These are phyloP conservation scores for Oryza officinalis DNA, from an alignment of 176 grass and related monocot species.

Conservation along the genomic window DNA sequence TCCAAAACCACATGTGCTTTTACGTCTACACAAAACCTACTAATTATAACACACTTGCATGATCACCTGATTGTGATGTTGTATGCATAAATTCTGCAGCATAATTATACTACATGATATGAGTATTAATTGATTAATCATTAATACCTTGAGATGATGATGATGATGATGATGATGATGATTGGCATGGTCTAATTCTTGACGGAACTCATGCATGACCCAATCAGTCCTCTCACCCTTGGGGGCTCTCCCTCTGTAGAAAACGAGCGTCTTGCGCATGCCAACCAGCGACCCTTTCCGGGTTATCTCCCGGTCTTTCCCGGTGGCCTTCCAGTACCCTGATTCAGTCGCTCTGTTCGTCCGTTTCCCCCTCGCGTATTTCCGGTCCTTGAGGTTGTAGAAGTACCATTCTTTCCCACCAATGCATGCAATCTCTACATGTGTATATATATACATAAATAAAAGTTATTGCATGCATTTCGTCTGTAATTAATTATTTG, in stretches of 20 bases:
- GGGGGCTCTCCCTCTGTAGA: constrained; percentile 89
- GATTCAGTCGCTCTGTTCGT: constrained; percentile 88
- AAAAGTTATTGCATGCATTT: background rate
- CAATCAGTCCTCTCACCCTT: constrained; percentile 88
- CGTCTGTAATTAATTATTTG: too few relatives aligned
- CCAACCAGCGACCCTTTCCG: constrained; percentile 62
- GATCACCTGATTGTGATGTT: background rate
- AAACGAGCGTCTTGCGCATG: constrained; percentile 96
- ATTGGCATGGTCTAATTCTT: constrained; percentile 46
- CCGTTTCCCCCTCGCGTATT: constrained; percentile 76
- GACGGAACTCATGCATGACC: constrained; percentile 95
- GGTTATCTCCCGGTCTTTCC: constrained; percentile 71
- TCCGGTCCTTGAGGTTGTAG: constrained; percentile 76
- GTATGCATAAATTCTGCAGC: too few relatives aligned
- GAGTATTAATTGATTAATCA: too few relatives aligned
- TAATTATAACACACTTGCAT: background rate
- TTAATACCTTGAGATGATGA: constrained; percentile 50
- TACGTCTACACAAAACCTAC: background rate
- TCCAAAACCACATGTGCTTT: background rate
- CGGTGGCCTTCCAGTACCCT: constrained; percentile 94
- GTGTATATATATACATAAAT: background rate
- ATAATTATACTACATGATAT: too few relatives aligned
- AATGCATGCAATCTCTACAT: constrained; percentile 71
- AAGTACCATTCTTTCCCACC: constrained; percentile 95
- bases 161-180: background rate